Evolutionary conservation across 169 alveolate genomes (phyloP), one percentile per base, ranked within the genome.

Genomic region (Eimeria sp.): DNA sequence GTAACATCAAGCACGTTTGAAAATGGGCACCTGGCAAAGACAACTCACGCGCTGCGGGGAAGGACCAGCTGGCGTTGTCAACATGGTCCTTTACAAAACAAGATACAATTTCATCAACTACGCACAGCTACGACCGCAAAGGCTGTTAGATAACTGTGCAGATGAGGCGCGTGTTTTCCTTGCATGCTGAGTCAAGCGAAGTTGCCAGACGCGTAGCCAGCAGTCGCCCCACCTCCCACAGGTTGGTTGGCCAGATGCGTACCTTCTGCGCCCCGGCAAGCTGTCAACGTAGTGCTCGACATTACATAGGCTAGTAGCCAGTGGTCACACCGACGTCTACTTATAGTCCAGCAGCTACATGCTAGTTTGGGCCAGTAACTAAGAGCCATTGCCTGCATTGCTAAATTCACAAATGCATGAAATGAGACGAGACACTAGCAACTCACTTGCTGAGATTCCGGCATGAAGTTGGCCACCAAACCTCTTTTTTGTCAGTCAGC

Each of bases 1-100:
- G 40, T 3, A 14, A 20, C 40, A 65, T 45, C 75, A 65, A 4
- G 75, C 34, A 65, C 3, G 6, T 40, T 25, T 7, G 1, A 1
- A n/a, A 20, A 7, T 5, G 10, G 43, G 40, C 75, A 0, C n/a
- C 40, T 20, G 75, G 16, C 11, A 7, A 65, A 0, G 45, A 43
- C 75, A 65, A 65, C 75, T 65, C 75, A 65, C 75, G 9, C 75
- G 75, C 75, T 65, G 75, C 34, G 75, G 20, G 40, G 75, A 65
- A 65, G 75, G n/a, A 25, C 16, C 34, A 0, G 43, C 16, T 25
- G 43, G 75, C 34, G 10, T 16, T 65, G 75, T 65, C 6, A 65
- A 65, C 11, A 0, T 25, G 75, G 75, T 40, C 40, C 34, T 65
- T 40, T 4, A 65, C 9, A 16, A n/a, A 65, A n/a, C 61, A 61